Conservation (phyloP, 2,329 filamentous ascomycete genomes). For the Coniella vitis region DNA sequence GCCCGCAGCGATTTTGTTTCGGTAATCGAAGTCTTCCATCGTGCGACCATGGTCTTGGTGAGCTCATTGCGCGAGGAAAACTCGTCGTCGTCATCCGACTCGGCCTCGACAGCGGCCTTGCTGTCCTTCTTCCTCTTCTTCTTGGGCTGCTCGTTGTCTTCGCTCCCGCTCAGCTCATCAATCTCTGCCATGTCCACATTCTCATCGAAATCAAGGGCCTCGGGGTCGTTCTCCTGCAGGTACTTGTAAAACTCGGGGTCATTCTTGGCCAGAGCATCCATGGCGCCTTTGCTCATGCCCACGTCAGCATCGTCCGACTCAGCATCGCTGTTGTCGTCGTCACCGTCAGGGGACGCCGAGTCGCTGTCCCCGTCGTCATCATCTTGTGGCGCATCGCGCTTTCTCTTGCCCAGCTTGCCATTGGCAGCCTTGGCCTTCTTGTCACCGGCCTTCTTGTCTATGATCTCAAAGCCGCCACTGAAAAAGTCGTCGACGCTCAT, state of each 20-base stretch:
- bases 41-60: constrained; percentile 69
- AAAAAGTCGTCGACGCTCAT: constrained; percentile 99
- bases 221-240: constrained; percentile 89
- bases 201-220: constrained; percentile 83
- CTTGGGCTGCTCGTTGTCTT: constrained; percentile 56
- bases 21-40: constrained; percentile 75
- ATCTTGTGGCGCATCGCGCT: constrained; percentile 48
- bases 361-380: too few species aligned
- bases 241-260: constrained; percentile 99
- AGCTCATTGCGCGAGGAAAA: constrained; percentile 55
- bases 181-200: constrained; percentile 77
- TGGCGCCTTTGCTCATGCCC: constrained; percentile 75
- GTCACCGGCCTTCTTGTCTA: constrained; percentile 51
- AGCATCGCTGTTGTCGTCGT: constrained; percentile 44
- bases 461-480: constrained; percentile 84
- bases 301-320: constrained; percentile 51
- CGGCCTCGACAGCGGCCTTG: constrained; percentile 30
- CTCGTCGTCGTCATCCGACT: constrained; percentile 33
- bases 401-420: constrained; percentile 63
- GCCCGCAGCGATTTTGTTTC: constrained; percentile 82
- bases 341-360: constrained; percentile 38
- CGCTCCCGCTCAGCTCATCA: constrained; percentile 63
- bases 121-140: constrained; percentile 55
- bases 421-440: constrained; percentile 29
- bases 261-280: constrained; percentile 82